Percentiles rank a stretch among this genome's conserved stretches.
These are phyloP conservation scores for Torrubiella hemipterigena DNA, from an alignment of 2,329 filamentous ascomycete genomes.

Conservation along the genomic window DNA sequence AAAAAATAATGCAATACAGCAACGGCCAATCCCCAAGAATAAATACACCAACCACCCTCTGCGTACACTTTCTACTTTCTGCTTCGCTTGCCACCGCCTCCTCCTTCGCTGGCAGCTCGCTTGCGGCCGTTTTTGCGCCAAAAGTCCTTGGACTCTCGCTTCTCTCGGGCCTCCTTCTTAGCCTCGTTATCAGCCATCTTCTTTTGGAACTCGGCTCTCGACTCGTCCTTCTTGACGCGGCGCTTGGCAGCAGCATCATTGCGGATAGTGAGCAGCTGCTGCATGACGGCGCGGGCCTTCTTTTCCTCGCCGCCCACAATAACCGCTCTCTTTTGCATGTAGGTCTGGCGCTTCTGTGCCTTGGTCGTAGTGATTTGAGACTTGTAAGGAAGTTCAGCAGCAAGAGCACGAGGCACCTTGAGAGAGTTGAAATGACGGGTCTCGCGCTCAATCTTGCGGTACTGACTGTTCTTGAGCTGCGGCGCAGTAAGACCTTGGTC, in stretches of 20 bases:
- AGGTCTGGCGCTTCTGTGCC: conserved; percentile 70
- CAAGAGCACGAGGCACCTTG: conserved; percentile 65
- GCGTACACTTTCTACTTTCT: conserved; percentile 6
- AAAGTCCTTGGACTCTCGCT: conserved; percentile 82
- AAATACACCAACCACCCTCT: too few relatives aligned
- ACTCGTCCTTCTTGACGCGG: conserved; percentile 75
- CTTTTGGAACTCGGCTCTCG: conserved; percentile 66
- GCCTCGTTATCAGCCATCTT: conserved; percentile 73
- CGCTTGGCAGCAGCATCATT: conserved; percentile 87
- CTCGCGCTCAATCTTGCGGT: conserved; percentile 56
- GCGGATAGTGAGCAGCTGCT: conserved; percentile 80
- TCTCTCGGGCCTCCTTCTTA: conserved; percentile 78
- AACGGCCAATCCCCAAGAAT: too few relatives aligned
- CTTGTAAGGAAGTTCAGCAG: conserved; percentile 80
- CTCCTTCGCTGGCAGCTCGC: conserved; percentile 32
- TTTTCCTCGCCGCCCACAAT: conserved; percentile 77
- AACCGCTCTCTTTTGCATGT: conserved; percentile 93
- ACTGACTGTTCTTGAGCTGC: conserved; percentile 71
- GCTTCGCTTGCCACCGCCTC: conserved; percentile 21
- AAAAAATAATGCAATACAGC: too few relatives aligned
- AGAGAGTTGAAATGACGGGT: conserved; percentile 70
- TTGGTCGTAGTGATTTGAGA: conserved; percentile 77
- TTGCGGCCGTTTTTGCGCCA: conserved; percentile 84
- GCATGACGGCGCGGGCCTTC: conserved; percentile 76
- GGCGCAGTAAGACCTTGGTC: conserved; percentile 67